Conservation (phyloP, 2,329 filamentous ascomycete genomes). For the Scedosporium dehoogii region DNA sequence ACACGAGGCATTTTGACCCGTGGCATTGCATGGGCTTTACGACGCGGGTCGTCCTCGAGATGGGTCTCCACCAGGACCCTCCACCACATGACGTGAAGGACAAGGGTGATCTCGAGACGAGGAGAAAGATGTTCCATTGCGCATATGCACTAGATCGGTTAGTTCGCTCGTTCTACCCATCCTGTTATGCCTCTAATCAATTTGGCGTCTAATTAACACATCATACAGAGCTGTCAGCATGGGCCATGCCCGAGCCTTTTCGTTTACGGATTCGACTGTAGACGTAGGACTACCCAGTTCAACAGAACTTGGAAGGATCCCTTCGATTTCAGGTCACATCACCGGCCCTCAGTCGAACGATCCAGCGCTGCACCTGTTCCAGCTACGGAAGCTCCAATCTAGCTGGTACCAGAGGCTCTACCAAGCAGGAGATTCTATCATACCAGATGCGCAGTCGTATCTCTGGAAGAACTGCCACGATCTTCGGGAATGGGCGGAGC, state of each 20-base stretch:
- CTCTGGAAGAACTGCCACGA: constrained; percentile 67
- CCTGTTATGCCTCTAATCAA: background rate
- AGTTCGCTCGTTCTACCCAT: constrained; percentile 12
- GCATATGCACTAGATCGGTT: constrained; percentile 84
- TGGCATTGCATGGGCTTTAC: constrained; percentile 93
- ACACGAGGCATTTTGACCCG: constrained; percentile 83
- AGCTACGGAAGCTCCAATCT: constrained; percentile 77
- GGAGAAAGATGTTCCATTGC: constrained; percentile 80
- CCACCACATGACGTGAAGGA: constrained; percentile 59
- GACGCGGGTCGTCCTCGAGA: constrained; percentile 74
- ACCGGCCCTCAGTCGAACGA: constrained; percentile 44
- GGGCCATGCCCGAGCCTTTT: constrained; percentile 79
- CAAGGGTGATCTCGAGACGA: constrained; percentile 61
- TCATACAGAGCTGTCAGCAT: constrained; percentile 67
- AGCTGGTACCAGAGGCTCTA: constrained; percentile 84
- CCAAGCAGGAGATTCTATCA: constrained; percentile 61
- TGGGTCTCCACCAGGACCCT: constrained; percentile 89
- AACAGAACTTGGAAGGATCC: constrained; percentile 30
- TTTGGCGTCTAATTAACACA: background rate
- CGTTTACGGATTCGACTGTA: constrained; percentile 82
- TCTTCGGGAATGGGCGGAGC: constrained; percentile 73
- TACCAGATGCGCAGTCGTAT: constrained; percentile 59
- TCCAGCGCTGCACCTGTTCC: constrained; percentile 68
- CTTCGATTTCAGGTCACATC: constrained; percentile 30
- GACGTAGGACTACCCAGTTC: constrained; percentile 66